Conservation (phyloP, 495 filamentous ascomycete species). For the Aspergillus hancockii region DNA sequence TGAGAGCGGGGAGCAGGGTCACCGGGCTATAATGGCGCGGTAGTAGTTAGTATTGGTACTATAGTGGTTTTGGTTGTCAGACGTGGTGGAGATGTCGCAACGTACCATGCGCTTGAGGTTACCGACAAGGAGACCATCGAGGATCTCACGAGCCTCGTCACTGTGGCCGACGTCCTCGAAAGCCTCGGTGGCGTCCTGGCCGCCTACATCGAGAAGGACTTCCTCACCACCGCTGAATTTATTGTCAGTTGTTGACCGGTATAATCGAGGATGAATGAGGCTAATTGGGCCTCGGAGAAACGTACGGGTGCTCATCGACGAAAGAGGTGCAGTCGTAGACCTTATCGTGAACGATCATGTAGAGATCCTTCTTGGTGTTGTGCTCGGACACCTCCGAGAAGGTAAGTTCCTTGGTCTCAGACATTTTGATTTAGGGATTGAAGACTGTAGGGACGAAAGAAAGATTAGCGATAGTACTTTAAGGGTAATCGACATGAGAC, state of each 20-base stretch:
- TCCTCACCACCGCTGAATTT: slow-evolving; percentile 87
- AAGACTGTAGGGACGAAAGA: slow-evolving; percentile 6
- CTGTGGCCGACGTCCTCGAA: slow-evolving; percentile 99
- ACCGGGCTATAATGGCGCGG: slow-evolving; percentile 59
- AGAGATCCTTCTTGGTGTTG: slow-evolving; percentile 94
- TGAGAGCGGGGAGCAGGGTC: slow-evolving; percentile 77
- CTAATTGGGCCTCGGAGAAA: slow-evolving; percentile 29
- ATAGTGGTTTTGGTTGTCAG: neutral
- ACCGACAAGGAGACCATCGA: slow-evolving; percentile 77
- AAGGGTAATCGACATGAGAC: neutral
- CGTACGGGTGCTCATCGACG: slow-evolving; percentile 99
- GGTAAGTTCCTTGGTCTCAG: slow-evolving; percentile 69
- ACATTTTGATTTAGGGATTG: slow-evolving; percentile 53
- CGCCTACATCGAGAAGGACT: slow-evolving; percentile 92
- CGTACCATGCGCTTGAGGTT: slow-evolving; percentile 83
- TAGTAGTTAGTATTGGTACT: slow-evolving; percentile 11
- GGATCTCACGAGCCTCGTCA: slow-evolving; percentile 95
- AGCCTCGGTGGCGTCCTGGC: slow-evolving; percentile 95
- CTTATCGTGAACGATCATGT: slow-evolving; percentile 90
- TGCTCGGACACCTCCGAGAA: slow-evolving; percentile 84
- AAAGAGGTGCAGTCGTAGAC: slow-evolving; percentile 89
- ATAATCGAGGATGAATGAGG: neutral
- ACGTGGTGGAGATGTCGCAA: slow-evolving; percentile 11
- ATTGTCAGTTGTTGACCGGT: slow-evolving; percentile 7
- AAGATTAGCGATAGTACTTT: slow-evolving; percentile 10